A percentile compares a stretch with the other conserved stretches of the same genome.
Conservation (phyloP, 345 rosid species). For the Salix brachista region DNA sequence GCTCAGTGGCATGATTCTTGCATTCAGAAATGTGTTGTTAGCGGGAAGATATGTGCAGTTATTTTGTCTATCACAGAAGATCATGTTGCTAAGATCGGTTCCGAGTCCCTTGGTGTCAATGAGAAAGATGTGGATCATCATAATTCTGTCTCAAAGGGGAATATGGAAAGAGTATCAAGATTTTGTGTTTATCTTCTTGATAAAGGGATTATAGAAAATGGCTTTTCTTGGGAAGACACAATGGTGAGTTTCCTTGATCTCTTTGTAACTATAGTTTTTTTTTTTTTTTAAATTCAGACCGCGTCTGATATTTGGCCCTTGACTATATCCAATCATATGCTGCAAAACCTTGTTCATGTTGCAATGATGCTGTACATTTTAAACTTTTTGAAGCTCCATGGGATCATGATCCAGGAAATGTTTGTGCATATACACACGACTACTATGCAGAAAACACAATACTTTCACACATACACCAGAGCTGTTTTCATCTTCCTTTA, state of each 20-base stretch:
- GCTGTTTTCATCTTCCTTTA: not conserved
- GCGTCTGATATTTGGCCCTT: not conserved
- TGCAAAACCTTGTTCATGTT: not conserved
- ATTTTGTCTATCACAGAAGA: slow-evolving; percentile 56
- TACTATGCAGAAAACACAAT: not conserved
- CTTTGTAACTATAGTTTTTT: not conserved
- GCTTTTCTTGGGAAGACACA: slow-evolving; percentile 66
- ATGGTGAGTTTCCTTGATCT: slow-evolving; percentile 44
- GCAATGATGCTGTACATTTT: not conserved
- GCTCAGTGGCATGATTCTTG: slow-evolving; percentile 82
- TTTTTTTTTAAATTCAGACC: not conserved
- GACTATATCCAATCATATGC: not conserved
- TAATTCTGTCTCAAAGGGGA: slow-evolving; percentile 28
- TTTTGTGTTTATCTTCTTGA: slow-evolving; percentile 76
- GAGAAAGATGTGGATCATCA: slow-evolving; percentile 15
- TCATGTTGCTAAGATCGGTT: slow-evolving; percentile 39
- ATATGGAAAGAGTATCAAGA: slow-evolving; percentile 46
- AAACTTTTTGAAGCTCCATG: not conserved
- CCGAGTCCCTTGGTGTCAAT: slow-evolving; percentile 17
- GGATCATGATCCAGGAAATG: not conserved
- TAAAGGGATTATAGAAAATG: slow-evolving; percentile 47
- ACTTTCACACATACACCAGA: not conserved
- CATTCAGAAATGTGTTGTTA: slow-evolving; percentile 60
- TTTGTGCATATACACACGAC: not conserved
- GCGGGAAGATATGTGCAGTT: slow-evolving; percentile 55